Base-by-base conservation (phyloP, 1,284 basidiomycete genomes). In the Marasmius sp. region DNA sequence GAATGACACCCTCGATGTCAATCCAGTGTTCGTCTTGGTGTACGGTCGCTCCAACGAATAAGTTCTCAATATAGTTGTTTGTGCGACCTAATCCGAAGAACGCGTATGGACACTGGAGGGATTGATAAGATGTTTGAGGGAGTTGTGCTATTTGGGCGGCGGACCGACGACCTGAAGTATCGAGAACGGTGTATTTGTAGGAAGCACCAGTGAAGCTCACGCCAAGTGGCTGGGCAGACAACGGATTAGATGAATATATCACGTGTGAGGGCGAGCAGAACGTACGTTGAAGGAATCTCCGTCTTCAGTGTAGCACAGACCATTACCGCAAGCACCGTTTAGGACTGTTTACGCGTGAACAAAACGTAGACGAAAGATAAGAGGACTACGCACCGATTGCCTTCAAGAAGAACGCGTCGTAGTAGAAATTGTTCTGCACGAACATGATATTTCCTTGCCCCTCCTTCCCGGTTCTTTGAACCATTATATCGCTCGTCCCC, bases 41-140 rank as follows among this genome's bases (percentile, higher is more conserved):
- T 36, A 93, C 83, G 3, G 94, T 96, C 1, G 93, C 90, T 12
- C 95, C 95, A 9, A 97, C 91, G 71, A 95, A 95, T 4, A 97
- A 83, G 72, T 95, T 96, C 81, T 99, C 97, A 70, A 99, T 94
- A 77, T 99, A 99, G 75, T 99, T 99, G 78, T 99, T 99, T n/a
- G 97, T 99, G 49, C 97, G 86, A 0, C 97, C 97, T 2, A 99
- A 87, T 0, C 97, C 97, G 71, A 99, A 94, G 83, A 96, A 98
- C 2, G 94, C 87, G 71, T 98, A 98, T 0, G 97, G 97, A 1
- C 94, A 91, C 56, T 90, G 85, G 10, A 99, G 85, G 9, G 95
- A 82, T 56, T 97, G 91, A 71, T 98, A 98, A 0, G 90, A 86
- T 1, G 94, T 94, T 72, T 97, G 95, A 1, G 97, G 90, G 5